A percentile compares a stretch with the other conserved stretches of the same genome.
phyloP scores from a whole-genome alignment of 1,284 basidiomycete genomes.

The Papiliotrema fonsecae region DNA sequence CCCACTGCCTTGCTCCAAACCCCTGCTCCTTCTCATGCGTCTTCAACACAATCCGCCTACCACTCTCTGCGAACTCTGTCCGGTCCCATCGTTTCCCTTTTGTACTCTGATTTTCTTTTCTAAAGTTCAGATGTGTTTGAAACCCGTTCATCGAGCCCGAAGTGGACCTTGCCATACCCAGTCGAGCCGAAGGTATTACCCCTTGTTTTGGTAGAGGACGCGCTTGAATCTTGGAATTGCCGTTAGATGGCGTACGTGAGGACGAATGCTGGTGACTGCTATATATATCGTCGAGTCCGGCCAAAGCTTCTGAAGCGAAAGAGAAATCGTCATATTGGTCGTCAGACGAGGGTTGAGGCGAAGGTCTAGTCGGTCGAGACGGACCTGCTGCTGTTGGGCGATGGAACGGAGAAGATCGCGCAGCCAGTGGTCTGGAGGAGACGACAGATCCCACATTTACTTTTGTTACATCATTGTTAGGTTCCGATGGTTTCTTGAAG shows the following conservation, averaged over 20 bases:
- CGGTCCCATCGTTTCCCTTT: conserved; percentile 75
- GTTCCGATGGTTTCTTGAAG: too few relatives aligned
- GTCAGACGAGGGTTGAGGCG: conserved; percentile 13
- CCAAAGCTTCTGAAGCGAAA: conserved; percentile 14
- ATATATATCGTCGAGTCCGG: too few relatives aligned
- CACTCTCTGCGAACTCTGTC: conserved; percentile 72
- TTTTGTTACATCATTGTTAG: too few relatives aligned
- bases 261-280: too few relatives aligned
- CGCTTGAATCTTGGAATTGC: background rate
- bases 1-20: conserved; percentile 16
- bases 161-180: conserved; percentile 10
- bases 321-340: conserved; percentile 17
- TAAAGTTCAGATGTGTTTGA: conserved; percentile 45
- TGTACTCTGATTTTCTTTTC: conserved; percentile 34
- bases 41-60: conserved; percentile 53
- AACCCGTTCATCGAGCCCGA: conserved; percentile 13
- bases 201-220: background rate
- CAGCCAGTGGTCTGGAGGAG: too few relatives aligned
- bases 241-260: too few relatives aligned
- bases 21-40: conserved; percentile 25
- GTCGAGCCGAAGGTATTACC: conserved; percentile 11
- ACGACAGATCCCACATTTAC: too few relatives aligned
- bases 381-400: background rate
- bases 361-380: background rate
- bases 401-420: background rate